Conservation (phyloP, 139 green algal genomes). For the Pleodorina starrii region DNA sequence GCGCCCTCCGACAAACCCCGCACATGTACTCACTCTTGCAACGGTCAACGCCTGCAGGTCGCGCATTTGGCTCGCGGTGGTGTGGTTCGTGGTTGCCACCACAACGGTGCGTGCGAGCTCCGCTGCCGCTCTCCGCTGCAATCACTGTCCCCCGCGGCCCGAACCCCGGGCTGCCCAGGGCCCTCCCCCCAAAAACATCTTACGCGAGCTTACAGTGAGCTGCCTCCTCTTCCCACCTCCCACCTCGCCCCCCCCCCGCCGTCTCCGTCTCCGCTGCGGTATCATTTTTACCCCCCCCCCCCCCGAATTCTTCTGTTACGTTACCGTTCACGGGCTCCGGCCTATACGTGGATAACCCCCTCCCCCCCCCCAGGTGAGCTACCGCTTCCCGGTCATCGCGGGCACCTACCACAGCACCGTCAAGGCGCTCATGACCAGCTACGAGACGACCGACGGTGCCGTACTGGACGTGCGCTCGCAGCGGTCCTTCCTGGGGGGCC, state of each 20-base stretch:
- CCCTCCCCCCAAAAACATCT: neutral
- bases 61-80: neutral
- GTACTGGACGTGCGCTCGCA: neutral
- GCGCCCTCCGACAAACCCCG: neutral
- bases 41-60: neutral
- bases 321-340: neutral
- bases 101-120: neutral
- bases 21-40: neutral
- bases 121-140: neutral
- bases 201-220: no score
- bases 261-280: no score
- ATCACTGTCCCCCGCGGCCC: neutral
- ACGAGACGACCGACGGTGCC: neutral
- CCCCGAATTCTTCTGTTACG: neutral
- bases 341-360: neutral
- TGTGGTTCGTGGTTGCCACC: neutral
- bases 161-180: neutral
- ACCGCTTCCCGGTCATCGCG: neutral
- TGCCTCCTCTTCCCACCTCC: no score
- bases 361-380: neutral
- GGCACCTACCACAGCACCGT: constrained; percentile 1
- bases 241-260: no score
- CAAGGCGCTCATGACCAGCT: neutral
- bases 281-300: neutral
- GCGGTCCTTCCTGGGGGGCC: neutral